These are phyloP conservation scores for Centella asiatica DNA, from an alignment of 129 eudicot genomes.

Conservation along the genomic window DNA sequence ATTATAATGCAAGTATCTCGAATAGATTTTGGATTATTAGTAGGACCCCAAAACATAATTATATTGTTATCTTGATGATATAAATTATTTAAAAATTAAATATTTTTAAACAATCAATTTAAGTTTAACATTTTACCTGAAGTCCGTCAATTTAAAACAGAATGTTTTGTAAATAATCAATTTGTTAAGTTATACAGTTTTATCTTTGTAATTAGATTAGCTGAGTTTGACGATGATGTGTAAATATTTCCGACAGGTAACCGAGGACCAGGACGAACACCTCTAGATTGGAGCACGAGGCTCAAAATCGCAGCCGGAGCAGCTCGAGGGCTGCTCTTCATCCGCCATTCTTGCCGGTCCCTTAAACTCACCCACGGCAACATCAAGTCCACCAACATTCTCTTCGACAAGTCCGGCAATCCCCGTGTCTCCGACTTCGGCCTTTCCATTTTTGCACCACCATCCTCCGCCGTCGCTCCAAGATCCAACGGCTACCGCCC, in stretches of 20 bases:
- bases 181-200: too few relatives aligned
- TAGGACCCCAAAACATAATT: too few relatives aligned
- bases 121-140: too few relatives aligned
- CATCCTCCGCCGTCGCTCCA: conserved; percentile 28
- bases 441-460: conserved; percentile 42
- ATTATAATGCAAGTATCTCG: too few relatives aligned
- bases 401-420: conserved; percentile 53
- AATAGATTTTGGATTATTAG: too few relatives aligned
- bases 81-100: too few relatives aligned
- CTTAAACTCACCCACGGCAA: conserved; percentile 73
- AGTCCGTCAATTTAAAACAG: too few relatives aligned
- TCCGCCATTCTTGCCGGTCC: conserved; percentile 50
- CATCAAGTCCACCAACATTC: conserved; percentile 81
- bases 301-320: conserved; percentile 74
- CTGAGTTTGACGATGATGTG: not conserved
- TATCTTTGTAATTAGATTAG: not conserved
- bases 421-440: conserved; percentile 68
- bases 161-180: too few relatives aligned
- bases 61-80: too few relatives aligned
- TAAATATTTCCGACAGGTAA: conserved; percentile 39
- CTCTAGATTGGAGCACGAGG: conserved; percentile 85
- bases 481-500: conserved; percentile 69
- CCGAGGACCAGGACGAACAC: conserved; percentile 91
- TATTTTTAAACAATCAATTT: too few relatives aligned
- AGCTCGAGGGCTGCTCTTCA: conserved; percentile 60